Base-by-base conservation (phyloP, 805 yeast genomes). In the Metschnikowia anglica region DNA sequence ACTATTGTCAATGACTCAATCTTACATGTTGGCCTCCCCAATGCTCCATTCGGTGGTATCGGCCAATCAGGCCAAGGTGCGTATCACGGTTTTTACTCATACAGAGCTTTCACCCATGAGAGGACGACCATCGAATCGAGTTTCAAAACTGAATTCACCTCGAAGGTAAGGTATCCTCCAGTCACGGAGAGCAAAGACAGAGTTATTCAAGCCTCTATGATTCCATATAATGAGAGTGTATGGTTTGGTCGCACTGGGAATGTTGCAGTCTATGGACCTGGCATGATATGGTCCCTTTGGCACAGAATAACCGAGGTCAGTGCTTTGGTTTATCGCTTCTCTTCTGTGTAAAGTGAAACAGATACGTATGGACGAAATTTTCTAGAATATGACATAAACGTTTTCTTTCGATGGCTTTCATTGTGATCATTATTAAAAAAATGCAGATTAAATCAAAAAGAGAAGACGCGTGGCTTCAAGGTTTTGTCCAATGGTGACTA, bases 11-110 rank as follows among this genome's bases (percentile, higher is more conserved):
- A 88, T 58, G 97, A 89, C 51, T 73, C 81, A 0, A 39, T 88
- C 36, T 47, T 86, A 55, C 95, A 88, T 49, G 88, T 79, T 32
- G 90, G 80, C 1, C 72, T 85, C 40, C 45, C 72, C 5, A 72
- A 73, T 37, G 78, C 87, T 3, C 97, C 97, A 19, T 91, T 90
- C 64, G 98, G 98, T 25, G 98, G 98, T 18, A 67, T 90, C 43
- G 97, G 97, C 11, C 60, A 60, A 12, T 87, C 96, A 0, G 98
- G 98, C 1, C 68, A 70, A 44, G 97, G 97, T 9, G 66, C 74
- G 25, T 89, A 88, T 64, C 97, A 89, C 59, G 96, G 97, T 3
- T 65, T 63, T 48, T 72, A 66, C 59, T 83, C 89, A 13, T 71
- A 56, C 63, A 53, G 62, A 24, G 71, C 85, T n/a, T 90, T 90